Evolutionary conservation across 2,329 filamentous ascomycete genomes (phyloP), one percentile per base, ranked within the genome.

Genomic region (Leptographium flavum): DNA sequence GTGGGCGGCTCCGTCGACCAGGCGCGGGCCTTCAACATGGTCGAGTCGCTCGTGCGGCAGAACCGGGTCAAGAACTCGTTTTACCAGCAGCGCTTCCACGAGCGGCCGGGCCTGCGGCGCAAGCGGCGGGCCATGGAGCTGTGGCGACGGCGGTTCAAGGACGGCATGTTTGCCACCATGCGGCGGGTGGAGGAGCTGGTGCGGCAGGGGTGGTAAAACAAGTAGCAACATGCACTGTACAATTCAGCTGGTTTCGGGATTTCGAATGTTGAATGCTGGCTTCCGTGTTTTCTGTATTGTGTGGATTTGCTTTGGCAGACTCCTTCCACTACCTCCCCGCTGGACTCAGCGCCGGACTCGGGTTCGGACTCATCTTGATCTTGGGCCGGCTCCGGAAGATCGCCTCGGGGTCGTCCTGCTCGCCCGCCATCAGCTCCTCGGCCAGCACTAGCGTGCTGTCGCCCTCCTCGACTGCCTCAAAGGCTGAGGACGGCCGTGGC

Each of bases 301-400:
- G n/a, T n/a, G n/a, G n/a, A n/a, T n/a, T n/a, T n/a, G n/a, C n/a
- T n/a, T n/a, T n/a, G n/a, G n/a, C n/a, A n/a, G n/a, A 3, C 11
- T 28, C 9, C 25, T 17, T 17, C 38, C 23, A 28, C 15, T 39
- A 5, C 15, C 17, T 17, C 22, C 28, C 37, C 15, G 9, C 32
- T 43, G 7, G 47, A 42, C 15, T n/a, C 15, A 35, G 42, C 19
- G 27, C 19, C 21, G 73, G 73, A 45, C 67, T 73, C 9, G 67
- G 64, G 3, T 78, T 59, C 2, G 87, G 87, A 58, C 87, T 94
- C 11, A 76, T 75, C 51, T 81, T 80, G 52, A 95, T 77, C 60
- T 79, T 83, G 0, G 88, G 88, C 52, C 88, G 65, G 51, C 84
- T 88, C 63, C 81, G 85, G 59, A 95, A 95, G 1, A 94, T 81